Base-by-base conservation (phyloP, 495 filamentous ascomycete genomes). In the Aspergillus heteromorphus region DNA sequence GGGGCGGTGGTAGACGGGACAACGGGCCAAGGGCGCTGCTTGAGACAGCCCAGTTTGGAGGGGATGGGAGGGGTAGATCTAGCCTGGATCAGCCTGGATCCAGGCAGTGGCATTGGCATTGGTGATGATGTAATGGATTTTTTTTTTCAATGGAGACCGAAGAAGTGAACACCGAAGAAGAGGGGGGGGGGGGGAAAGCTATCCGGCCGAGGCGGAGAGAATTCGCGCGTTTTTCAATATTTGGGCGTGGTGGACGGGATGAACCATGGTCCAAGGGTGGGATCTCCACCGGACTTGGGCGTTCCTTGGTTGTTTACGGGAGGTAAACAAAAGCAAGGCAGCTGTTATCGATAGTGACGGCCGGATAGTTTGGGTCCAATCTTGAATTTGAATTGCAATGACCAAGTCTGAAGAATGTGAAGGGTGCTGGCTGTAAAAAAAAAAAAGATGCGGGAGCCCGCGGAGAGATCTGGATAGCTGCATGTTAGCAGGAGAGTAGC, bases 21-120 rank as follows among this genome's bases (percentile, higher is more conserved):
- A 77, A 61, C 65, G 73, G 31, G 70, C 68, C 36, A 65, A 75
- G 66, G 72, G 69, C 13, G 70, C 54, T 43, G 61, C 60, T 27
- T 75, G 53, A 67, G 52, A n/a, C n/a, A n/a, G n/a, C n/a, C n/a
- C n/a, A n/a, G n/a, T n/a, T n/a, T n/a, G n/a, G 27, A 19, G 25
- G 18, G 7, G 17, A 41, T 14, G 27, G 23, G 2, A 21, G 7
- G 23, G 3, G 23, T 27, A 27, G 18, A 43, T 27, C 19, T 7
- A 43, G 40, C 2, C 18, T 10, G 23, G 23, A 27, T 27, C 23
- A 43, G 40, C 2, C 18, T 10, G 23, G 23, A 27, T 27, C 23
- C 23, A 27, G 23, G 23, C 23, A 27, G 7, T 27, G 23, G 23
- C 23, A 27, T 3, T 27, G 23, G 23, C 23, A 27, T n/a, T n/a